Evolutionary conservation across 768 basidiomycete genomes (phyloP).

Genomic region (Tubosaeta sp.): DNA sequence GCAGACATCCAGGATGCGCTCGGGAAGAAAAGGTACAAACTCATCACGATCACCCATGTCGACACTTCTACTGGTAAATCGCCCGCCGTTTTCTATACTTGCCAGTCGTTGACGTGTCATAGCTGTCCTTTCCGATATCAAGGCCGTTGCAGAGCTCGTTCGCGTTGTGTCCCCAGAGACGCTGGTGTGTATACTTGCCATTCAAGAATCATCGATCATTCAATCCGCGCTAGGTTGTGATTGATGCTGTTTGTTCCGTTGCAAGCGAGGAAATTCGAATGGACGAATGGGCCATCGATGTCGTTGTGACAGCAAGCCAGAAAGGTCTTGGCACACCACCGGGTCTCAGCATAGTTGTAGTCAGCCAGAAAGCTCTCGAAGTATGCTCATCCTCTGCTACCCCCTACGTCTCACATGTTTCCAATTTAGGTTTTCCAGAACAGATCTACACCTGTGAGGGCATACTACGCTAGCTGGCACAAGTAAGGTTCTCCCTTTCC

Average conservation of each 20-base stretch:
- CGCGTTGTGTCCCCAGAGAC: conserved; percentile 79
- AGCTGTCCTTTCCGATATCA: conserved; percentile 84
- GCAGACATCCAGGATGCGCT: conserved; percentile 65
- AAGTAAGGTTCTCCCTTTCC: conserved; percentile 42
- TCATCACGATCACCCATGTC: conserved; percentile 92
- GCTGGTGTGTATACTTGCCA: conserved; percentile 43
- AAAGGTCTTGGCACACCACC: conserved; percentile 94
- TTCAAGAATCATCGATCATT: neutral
- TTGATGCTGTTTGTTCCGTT: conserved; percentile 96
- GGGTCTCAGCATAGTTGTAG: conserved; percentile 83
- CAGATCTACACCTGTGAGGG: conserved; percentile 48
- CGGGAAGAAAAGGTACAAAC: conserved; percentile 75
- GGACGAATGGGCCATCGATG: conserved; percentile 91
- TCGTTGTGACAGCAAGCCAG: conserved; percentile 81
- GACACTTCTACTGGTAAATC: conserved; percentile 76
- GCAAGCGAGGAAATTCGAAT: conserved; percentile 93
- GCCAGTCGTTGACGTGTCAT: conserved; percentile 3
- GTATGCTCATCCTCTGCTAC: conserved; percentile 27
- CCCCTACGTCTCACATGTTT: neutral
- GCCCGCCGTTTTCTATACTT: too few species aligned
- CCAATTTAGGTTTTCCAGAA: conserved; percentile 8
- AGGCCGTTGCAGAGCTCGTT: conserved; percentile 70
- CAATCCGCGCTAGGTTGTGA: conserved; percentile 48
- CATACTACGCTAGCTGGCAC: conserved; percentile 90
- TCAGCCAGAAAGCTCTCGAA: conserved; percentile 73